These are phyloP conservation scores for Lagerstroemia speciosa DNA, from an alignment of 345 rosid genomes.

Conservation along the genomic window DNA sequence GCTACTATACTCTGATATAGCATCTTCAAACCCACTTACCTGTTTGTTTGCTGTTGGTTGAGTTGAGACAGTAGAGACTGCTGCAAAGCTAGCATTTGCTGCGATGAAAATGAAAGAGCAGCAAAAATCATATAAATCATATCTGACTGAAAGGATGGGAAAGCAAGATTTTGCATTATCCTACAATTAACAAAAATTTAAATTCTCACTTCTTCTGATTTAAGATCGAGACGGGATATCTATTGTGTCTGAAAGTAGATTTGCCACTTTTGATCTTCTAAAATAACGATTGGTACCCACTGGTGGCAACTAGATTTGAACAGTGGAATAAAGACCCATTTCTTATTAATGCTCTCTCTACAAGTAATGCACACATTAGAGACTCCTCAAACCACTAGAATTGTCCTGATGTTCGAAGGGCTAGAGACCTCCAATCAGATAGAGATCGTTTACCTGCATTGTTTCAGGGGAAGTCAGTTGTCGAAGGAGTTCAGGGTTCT, in stretches of 20 bases:
- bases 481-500: constrained; percentile 70
- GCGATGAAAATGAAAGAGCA: constrained; percentile 16
- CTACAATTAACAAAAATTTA: background rate
- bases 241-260: background rate
- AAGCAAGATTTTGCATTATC: background rate
- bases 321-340: background rate
- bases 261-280: background rate
- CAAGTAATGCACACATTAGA: background rate
- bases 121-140: background rate
- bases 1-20: background rate
- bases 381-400: background rate
- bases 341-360: background rate
- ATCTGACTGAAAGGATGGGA: background rate
- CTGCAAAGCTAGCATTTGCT: constrained; percentile 58
- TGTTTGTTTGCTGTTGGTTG: constrained; percentile 45
- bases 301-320: background rate
- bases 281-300: background rate
- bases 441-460: constrained; percentile 43
- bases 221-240: background rate
- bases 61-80: constrained; percentile 63
- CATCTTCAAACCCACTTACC: constrained; percentile 30
- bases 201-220: background rate
- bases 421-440: background rate
- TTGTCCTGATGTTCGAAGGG: background rate
- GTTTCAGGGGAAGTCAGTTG: constrained; percentile 71